These are phyloP conservation scores for Cyclotella sp. DNA, from an alignment of 108 stramenopile species.

Conservation along the genomic window DNA sequence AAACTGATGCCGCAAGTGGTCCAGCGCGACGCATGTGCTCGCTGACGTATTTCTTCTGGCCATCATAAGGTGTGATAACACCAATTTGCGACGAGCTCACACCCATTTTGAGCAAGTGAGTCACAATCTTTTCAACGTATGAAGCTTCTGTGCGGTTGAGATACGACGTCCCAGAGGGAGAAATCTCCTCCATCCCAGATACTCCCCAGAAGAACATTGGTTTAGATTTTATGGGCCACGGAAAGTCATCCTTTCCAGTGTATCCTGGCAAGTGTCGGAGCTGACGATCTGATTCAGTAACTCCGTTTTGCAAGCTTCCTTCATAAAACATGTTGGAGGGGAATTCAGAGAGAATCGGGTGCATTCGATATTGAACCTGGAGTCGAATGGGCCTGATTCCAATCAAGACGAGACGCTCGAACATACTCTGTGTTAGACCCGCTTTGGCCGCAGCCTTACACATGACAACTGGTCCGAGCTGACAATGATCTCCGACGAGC, in stretches of 20 bases:
- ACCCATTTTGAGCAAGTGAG: slow-evolving; percentile 92
- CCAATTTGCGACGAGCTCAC: slow-evolving; percentile 94
- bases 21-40: slow-evolving; percentile 93
- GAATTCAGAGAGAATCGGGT: slow-evolving; percentile 97
- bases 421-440: slow-evolving; percentile 94
- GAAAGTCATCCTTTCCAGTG: slow-evolving; percentile 87
- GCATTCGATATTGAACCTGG: slow-evolving; percentile 99
- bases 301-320: slow-evolving; percentile 98
- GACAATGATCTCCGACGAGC: slow-evolving; percentile 99
- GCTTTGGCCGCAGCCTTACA: slow-evolving; percentile 97
- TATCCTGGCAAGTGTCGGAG: slow-evolving; percentile 73
- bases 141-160: slow-evolving; percentile 97
- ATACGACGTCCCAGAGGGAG: slow-evolving; percentile 96
- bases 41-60: slow-evolving; percentile 95
- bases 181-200: slow-evolving; percentile 97
- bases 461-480: slow-evolving; percentile 98
- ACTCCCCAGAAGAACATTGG: slow-evolving; percentile 97
- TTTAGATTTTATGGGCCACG: slow-evolving; percentile 90
- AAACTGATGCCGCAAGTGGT: slow-evolving; percentile 74
- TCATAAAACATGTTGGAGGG: slow-evolving; percentile 99
- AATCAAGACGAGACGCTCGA: slow-evolving; percentile 95
- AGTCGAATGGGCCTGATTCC: slow-evolving; percentile 97
- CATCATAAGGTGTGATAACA: slow-evolving; percentile 99
- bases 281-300: slow-evolving; percentile 94
- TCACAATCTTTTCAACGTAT: slow-evolving; percentile 96